phyloP scores from a whole-genome alignment of 257 asterid genomes.

The Penstemon barbatus region DNA sequence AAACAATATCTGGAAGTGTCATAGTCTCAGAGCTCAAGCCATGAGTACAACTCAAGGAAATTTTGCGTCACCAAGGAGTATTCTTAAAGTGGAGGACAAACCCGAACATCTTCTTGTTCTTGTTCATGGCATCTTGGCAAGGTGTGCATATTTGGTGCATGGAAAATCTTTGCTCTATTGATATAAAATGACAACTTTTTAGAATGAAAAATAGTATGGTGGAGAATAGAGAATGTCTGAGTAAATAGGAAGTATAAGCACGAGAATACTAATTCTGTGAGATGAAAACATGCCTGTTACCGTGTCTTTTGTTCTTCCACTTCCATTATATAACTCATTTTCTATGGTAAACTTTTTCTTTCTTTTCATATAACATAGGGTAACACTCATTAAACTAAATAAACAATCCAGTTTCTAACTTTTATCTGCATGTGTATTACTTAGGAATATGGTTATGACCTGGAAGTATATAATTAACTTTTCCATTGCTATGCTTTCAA shows the following conservation, averaged over 20 bases:
- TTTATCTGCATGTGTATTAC: no score
- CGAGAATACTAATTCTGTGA: no score
- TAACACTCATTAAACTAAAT: no score
- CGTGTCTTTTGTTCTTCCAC: neutral
- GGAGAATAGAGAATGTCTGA: neutral
- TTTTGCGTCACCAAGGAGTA: slow-evolving; percentile 42
- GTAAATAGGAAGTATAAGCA: no score
- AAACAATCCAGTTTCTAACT: no score
- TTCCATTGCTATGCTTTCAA: no score
- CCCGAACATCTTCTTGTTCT: slow-evolving; percentile 97
- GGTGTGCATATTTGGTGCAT: slow-evolving; percentile 38
- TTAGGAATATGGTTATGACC: no score
- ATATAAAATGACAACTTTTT: neutral
- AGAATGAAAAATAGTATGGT: slow-evolving; percentile 7
- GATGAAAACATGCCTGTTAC: no score
- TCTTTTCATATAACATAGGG: no score
- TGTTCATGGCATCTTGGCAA: slow-evolving; percentile 92
- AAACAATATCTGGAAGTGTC: slow-evolving; percentile 48
- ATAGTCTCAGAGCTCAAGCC: slow-evolving; percentile 55
- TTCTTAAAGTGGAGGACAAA: slow-evolving; percentile 44
- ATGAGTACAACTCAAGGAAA: slow-evolving; percentile 67
- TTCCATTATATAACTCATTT: neutral
- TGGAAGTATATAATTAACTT: no score
- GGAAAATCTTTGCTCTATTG: neutral
- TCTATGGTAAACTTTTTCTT: no score